Evolutionary conservation across 2,329 filamentous ascomycete species (phyloP).

Genomic region (Fusarium oxysporum): DNA sequence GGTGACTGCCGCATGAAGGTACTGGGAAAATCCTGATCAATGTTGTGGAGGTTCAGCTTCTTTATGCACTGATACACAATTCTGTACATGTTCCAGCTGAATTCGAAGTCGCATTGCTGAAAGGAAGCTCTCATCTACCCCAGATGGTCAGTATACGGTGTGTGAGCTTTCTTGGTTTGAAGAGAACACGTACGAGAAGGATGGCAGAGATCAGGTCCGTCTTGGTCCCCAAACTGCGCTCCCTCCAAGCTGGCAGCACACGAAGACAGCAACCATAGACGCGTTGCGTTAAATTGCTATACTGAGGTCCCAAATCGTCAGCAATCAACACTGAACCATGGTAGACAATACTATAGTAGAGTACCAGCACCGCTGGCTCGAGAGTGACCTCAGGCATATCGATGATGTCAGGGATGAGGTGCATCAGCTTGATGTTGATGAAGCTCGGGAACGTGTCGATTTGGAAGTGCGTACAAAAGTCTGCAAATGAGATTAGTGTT

Average conservation of each 20-base stretch:
- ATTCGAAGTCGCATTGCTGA: conserved; percentile 7
- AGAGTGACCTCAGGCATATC: background rate
- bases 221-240: background rate
- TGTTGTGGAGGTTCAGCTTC: conserved; percentile 4
- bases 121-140: background rate
- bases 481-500: background rate
- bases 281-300: background rate
- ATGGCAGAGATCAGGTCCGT: background rate
- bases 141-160: background rate
- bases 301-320: background rate
- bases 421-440: conserved; percentile 11
- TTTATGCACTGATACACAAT: background rate
- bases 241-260: background rate
- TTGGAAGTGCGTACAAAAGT: conserved; percentile 4
- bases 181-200: conserved; percentile 5
- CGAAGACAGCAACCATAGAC: conserved; percentile 1
- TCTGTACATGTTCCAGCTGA: conserved; percentile 5
- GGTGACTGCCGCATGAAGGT: background rate
- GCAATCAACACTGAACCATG: background rate
- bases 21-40: background rate
- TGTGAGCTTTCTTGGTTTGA: background rate
- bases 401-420: background rate
- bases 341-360: conserved; percentile 9
- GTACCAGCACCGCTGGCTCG: conserved; percentile 1
- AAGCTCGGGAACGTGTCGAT: conserved; percentile 4